A percentile compares a stretch with the other conserved stretches of the same genome.
phyloP scores from a whole-genome alignment of 2,329 filamentous ascomycete genomes.

The Penicillium decumbens region DNA sequence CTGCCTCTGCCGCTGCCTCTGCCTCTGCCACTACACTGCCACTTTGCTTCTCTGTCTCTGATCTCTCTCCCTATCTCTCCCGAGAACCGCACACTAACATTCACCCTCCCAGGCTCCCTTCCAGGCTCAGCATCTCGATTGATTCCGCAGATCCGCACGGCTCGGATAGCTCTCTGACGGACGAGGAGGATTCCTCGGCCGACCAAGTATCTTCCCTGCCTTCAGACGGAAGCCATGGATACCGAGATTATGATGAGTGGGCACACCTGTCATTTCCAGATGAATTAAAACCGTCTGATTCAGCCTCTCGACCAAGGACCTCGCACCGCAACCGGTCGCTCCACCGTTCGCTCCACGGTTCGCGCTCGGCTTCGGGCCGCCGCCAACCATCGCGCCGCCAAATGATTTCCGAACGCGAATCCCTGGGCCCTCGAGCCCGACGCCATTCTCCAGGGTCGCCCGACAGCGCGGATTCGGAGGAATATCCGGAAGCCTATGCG shows the following conservation, averaged over 20 bases:
- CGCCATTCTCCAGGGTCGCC: slow-evolving; percentile 50
- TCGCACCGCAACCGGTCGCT: slow-evolving; percentile 39
- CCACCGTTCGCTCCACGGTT: slow-evolving; percentile 30
- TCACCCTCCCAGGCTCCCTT: slow-evolving; percentile 9
- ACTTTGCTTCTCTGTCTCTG: background rate
- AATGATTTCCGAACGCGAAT: slow-evolving; percentile 35
- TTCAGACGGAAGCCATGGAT: slow-evolving; percentile 41
- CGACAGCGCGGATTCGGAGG: slow-evolving; percentile 62
- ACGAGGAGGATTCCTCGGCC: slow-evolving; percentile 46
- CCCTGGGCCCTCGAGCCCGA: slow-evolving; percentile 37
- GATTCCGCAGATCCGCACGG: slow-evolving; percentile 36
- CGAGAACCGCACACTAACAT: slow-evolving; percentile 1
- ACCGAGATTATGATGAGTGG: slow-evolving; percentile 40
- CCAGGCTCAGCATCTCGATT: slow-evolving; percentile 44
- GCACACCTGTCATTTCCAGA: slow-evolving; percentile 41
- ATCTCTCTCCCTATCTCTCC: background rate
- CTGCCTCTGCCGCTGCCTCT: background rate
- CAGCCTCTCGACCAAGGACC: slow-evolving; percentile 42
- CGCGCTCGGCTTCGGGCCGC: slow-evolving; percentile 35
- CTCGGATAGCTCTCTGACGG: slow-evolving; percentile 38
- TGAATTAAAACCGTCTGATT: slow-evolving; percentile 48
- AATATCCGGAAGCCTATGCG: slow-evolving; percentile 52
- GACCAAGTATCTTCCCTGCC: slow-evolving; percentile 41
- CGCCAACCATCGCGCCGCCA: slow-evolving; percentile 38
- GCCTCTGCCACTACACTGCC: background rate